Base-by-base conservation (phyloP, 129 eudicot genomes). In the Arctium minus region DNA sequence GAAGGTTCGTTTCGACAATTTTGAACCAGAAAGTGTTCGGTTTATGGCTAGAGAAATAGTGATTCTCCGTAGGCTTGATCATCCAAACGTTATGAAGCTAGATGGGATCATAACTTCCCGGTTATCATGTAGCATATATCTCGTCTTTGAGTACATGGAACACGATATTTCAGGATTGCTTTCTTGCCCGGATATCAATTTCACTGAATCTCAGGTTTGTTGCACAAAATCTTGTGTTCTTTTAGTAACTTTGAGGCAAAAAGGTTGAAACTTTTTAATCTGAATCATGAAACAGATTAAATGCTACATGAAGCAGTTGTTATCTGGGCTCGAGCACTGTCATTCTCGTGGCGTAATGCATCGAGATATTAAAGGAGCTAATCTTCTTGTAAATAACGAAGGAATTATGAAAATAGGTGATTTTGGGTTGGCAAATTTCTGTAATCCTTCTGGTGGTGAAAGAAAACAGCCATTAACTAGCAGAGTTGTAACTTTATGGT, bases 331-430 rank as follows among this genome's bases (percentile, higher is more conserved):
- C 0, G 99, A 95, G 82, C 97, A 95, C 75, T 95, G 99, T 88
- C 99, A 95, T 86, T 89, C 92, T 42, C 94, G 93, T 11, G 99
- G 99, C 2, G 91, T 95, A 87, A 95, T 95, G 99, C 99, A 95
- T 88, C 83, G 99, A 48, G 99, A 95, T 70, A 93, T 95, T 31
- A 95, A 95, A 90, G 97, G 97, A 72, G 97, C 99, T n/a, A 95
- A 95, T 86, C 97, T 95, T 53, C 86, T 95, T 75, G 97, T 95
- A 62, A 91, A 91, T 82, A 89, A 95, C 46, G 99, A 90, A 70
- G 99, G 99, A 42, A 70, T 95, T 75, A 79, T 95, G 48, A 95
- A 95, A 85, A 84, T 95, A 12, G 99, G 89, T 32, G 99, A 95
- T 87, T 95, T 95, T 72, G 99, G 99, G 30, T 82, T 95, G 80